phyloP scores from a whole-genome alignment of 331 rosid genomes.

The Cydonia oblonga region DNA sequence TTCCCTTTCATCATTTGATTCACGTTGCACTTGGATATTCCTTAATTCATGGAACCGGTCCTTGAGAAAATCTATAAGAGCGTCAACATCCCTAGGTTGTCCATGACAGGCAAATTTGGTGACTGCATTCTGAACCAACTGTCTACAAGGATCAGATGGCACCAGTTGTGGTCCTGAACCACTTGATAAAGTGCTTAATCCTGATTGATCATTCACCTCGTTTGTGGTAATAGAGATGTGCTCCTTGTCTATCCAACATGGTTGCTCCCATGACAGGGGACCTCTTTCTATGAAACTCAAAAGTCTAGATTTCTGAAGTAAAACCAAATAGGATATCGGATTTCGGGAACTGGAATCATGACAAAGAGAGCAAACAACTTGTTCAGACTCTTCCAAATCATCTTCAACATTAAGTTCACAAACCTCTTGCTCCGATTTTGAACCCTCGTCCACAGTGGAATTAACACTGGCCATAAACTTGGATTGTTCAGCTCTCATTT shows the following conservation, averaged over 20 bases:
- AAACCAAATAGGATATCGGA: constrained; percentile 68
- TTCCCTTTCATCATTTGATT: constrained; percentile 32
- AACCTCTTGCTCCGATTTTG: constrained; percentile 41
- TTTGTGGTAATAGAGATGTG: constrained; percentile 20
- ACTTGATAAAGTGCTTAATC: constrained; percentile 22
- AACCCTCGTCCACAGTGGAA: constrained; percentile 38
- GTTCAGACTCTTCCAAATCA: constrained; percentile 44
- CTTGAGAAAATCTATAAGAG: constrained; percentile 41
- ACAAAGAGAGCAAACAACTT: constrained; percentile 86
- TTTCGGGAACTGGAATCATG: constrained; percentile 62
- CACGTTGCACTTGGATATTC: constrained; percentile 34
- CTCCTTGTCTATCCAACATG: constrained; percentile 35
- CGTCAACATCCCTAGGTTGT: constrained; percentile 42
- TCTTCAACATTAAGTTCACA: constrained; percentile 26
- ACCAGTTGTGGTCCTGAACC: constrained; percentile 26
- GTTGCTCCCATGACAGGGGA: constrained; percentile 64
- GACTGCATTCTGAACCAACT: constrained; percentile 45
- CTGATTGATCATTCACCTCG: constrained; percentile 30
- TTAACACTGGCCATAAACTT: constrained; percentile 78
- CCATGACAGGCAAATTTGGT: constrained; percentile 40
- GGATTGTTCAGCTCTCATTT: constrained; percentile 85
- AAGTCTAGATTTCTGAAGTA: constrained; percentile 92
- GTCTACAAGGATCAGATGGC: constrained; percentile 34
- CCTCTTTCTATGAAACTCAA: constrained; percentile 70
- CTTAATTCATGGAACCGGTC: constrained; percentile 40